Base-by-base conservation (phyloP, 176 grass and related monocot genomes). In the Carex littledalei region DNA sequence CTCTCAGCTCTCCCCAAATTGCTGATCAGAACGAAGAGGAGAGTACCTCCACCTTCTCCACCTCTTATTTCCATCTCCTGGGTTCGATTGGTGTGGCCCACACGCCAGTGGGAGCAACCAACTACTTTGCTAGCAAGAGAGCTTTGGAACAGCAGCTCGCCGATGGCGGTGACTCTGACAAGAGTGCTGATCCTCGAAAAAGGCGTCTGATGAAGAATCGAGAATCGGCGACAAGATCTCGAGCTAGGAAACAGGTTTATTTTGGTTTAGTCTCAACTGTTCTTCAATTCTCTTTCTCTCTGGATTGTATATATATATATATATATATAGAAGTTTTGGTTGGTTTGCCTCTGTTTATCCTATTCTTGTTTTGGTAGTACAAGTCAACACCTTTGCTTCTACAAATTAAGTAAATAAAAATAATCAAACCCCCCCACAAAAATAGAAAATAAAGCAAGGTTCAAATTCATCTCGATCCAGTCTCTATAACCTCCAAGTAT, bases 151-250 rank as follows among this genome's bases (percentile, higher is more conserved):
- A 66, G 63, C 81, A 83, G 8, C 22, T 83, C 8, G 43, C 63
- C 12, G 61, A 66, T 52, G 60, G 14, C 1, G 81, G 63, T 8
- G 81, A 83, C 39, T 83, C 81, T 3, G 81, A 83, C 12, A 63
- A 83, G 45, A 52, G 58, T 0, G 47, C 34, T 3, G 81, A 83
- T 66, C 81, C 81, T 22, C 43, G 47, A 67, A 83, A 31, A 22
- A 83, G 61, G 29, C 81, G 81, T 22, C 63, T 83, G 62, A 83
- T 83, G 81, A 83, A 83, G 81, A 83, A 83, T 26, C 81, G 81
- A 12, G 81, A 83, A 43, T 83, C 81, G 8, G 81, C 81, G 10
- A 67, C 63, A 2, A 39, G 81, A 67, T 83, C 81, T 54, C 32
- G 81, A 32, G 81, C 81, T 22, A 64, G 81, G 26, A 83, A 83